Evolutionary conservation across 805 yeast genomes (phyloP).

Genomic region (Ogataea zsoltii): DNA sequence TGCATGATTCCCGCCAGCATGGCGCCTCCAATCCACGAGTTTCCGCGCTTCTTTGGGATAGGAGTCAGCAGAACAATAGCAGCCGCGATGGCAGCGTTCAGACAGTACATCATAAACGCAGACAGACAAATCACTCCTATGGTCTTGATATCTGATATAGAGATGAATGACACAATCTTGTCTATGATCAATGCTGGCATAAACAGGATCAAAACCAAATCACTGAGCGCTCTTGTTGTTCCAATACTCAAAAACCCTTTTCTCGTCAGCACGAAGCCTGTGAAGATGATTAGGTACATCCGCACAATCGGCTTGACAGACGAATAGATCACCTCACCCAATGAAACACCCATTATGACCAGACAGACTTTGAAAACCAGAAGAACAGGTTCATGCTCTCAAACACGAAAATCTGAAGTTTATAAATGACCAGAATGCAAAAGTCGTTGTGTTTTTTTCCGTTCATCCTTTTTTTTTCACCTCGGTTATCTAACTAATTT

Average conservation of each 20-base stretch:
- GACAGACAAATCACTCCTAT: conserved; percentile 63
- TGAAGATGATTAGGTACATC: conserved; percentile 66
- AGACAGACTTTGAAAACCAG: no score
- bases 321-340: conserved; percentile 36
- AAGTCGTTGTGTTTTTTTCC: neutral
- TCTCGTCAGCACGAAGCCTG: conserved; percentile 65
- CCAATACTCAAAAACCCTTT: conserved; percentile 60
- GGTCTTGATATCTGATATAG: conserved; percentile 63
- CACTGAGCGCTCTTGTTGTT: conserved; percentile 63
- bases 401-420: no score
- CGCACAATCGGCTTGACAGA: conserved; percentile 77
- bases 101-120: conserved; percentile 49
- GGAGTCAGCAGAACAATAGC: conserved; percentile 36
- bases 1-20: conserved; percentile 71
- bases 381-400: no score
- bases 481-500: neutral
- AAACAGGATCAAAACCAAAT: conserved; percentile 58
- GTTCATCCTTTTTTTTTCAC: neutral
- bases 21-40: conserved; percentile 71
- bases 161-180: conserved; percentile 60
- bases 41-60: conserved; percentile 46
- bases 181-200: conserved; percentile 69
- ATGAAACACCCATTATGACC: conserved; percentile 19
- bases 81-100: conserved; percentile 51
- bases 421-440: no score